These are phyloP conservation scores for Begonia masoniana DNA, from an alignment of 306 rosid species.

Conservation along the genomic window DNA sequence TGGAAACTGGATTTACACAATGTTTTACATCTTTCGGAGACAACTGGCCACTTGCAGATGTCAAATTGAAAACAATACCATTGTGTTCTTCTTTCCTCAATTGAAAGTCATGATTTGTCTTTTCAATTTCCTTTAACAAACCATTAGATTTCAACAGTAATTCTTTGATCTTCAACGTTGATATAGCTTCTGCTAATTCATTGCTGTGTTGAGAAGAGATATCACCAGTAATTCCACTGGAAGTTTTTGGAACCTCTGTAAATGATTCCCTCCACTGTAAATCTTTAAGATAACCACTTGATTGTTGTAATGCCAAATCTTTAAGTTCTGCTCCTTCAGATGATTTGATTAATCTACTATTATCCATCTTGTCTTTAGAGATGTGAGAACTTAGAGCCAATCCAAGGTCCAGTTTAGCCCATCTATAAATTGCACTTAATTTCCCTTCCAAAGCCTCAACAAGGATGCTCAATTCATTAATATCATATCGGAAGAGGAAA, in stretches of 20 bases:
- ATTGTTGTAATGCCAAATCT: slow-evolving; percentile 26
- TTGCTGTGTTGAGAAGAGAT: slow-evolving; percentile 20
- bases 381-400: slow-evolving; percentile 58
- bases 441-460: slow-evolving; percentile 98
- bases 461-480: slow-evolving; percentile 61
- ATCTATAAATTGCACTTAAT: slow-evolving; percentile 85
- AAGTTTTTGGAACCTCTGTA: slow-evolving; percentile 17
- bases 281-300: slow-evolving; percentile 2
- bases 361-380: slow-evolving; percentile 22
- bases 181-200: slow-evolving; percentile 22
- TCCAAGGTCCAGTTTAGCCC: slow-evolving; percentile 95
- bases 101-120: slow-evolving; percentile 12
- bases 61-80: slow-evolving; percentile 19
- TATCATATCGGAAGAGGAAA: slow-evolving; percentile 90
- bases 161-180: slow-evolving; percentile 16
- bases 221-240: slow-evolving; percentile 19
- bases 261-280: slow-evolving; percentile 13
- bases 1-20: slow-evolving; percentile 14
- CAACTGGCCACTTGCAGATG: slow-evolving; percentile 28
- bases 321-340: slow-evolving; percentile 20
- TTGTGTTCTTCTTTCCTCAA: slow-evolving; percentile 27
- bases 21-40: slow-evolving; percentile 36
- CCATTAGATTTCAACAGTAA: slow-evolving; percentile 7
- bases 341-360: neutral
- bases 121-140: slow-evolving; percentile 18